A percentile compares a stretch with the other conserved stretches of the same genome.
phyloP scores from a whole-genome alignment of 495 filamentous ascomycete species.

The Penicillium atrosanguineum region DNA sequence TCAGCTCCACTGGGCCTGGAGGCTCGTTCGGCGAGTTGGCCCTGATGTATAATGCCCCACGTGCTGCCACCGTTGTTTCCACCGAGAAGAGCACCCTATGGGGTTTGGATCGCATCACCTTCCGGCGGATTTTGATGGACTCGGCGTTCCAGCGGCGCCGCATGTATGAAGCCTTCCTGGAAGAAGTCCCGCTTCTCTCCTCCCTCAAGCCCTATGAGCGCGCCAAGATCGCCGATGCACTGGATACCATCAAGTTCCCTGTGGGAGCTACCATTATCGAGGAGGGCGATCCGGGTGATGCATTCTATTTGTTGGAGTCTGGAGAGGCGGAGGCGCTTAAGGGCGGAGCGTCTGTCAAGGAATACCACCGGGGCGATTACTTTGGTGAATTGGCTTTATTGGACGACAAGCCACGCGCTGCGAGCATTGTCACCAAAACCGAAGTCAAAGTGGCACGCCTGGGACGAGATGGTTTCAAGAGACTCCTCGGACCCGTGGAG shows the following conservation, averaged over 20 bases:
- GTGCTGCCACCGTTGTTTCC: constrained; percentile 92
- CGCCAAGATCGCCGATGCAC: constrained; percentile 92
- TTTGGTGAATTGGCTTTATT: constrained; percentile 93
- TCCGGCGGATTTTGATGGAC: constrained; percentile 98
- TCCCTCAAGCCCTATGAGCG: constrained; percentile 87
- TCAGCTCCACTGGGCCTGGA: constrained; percentile 78
- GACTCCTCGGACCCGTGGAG: constrained; percentile 88
- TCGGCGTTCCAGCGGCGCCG: constrained; percentile 91
- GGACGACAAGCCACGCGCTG: constrained; percentile 91
- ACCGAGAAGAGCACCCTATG: constrained; percentile 82
- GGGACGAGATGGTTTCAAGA: constrained; percentile 91
- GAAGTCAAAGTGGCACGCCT: constrained; percentile 89
- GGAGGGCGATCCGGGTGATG: constrained; percentile 88
- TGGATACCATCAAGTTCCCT: constrained; percentile 85
- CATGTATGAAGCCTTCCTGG: constrained; percentile 97
- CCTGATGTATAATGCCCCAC: constrained; percentile 97
- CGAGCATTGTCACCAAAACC: constrained; percentile 75
- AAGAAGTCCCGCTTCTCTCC: constrained; percentile 87
- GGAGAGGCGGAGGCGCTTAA: constrained; percentile 89
- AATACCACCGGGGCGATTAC: constrained; percentile 88
- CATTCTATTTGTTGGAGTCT: constrained; percentile 87
- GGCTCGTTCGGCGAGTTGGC: constrained; percentile 97
- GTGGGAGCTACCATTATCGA: constrained; percentile 79
- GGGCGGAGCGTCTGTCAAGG: constrained; percentile 63
- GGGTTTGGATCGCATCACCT: constrained; percentile 93